A percentile compares a stretch with the other conserved stretches of the same genome.
Conservation (phyloP, 306 rosid species). For the Adenanthera pavonina region DNA sequence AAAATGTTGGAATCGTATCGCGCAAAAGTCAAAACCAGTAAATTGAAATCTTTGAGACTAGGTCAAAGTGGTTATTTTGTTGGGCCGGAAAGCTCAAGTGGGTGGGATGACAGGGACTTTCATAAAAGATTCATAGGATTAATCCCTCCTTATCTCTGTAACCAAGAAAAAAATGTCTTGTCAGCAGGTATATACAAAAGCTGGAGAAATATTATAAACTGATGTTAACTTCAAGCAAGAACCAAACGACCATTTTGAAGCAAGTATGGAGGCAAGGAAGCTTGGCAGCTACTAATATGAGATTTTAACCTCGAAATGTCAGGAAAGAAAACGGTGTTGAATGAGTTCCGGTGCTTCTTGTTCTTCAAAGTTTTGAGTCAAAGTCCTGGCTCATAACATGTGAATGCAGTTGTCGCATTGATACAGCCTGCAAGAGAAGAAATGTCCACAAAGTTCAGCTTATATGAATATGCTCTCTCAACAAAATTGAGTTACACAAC, state of each 20-base stretch:
- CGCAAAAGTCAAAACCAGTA: background rate
- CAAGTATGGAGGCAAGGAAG: slow-evolving; percentile 64
- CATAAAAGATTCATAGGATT: too few species aligned
- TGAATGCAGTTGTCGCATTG: slow-evolving; percentile 89
- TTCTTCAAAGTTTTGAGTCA: slow-evolving; percentile 72
- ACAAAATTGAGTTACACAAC: background rate
- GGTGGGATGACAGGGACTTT: background rate
- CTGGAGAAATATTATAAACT: slow-evolving; percentile 25
- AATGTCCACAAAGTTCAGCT: slow-evolving; percentile 33
- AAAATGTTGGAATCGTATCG: background rate
- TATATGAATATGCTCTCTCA: background rate
- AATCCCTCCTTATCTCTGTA: too few species aligned
- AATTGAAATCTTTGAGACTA: background rate
- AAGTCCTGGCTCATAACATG: slow-evolving; percentile 97
- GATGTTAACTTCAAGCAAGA: slow-evolving; percentile 23
- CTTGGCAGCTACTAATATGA: slow-evolving; percentile 64
- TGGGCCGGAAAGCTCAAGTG: too few species aligned
- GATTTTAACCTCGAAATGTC: slow-evolving; percentile 76
- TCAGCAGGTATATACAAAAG: slow-evolving; percentile 19
- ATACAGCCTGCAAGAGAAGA: slow-evolving; percentile 69
- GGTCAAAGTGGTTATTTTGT: background rate
- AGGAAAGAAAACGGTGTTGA: slow-evolving; percentile 85
- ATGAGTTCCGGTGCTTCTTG: slow-evolving; percentile 97
- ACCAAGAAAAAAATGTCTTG: background rate
- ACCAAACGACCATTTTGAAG: slow-evolving; percentile 66